Evolutionary conservation across 2,329 filamentous ascomycete genomes (phyloP), one percentile per base, ranked within the genome.

Genomic region (Penicillium aurantiogriseum): DNA sequence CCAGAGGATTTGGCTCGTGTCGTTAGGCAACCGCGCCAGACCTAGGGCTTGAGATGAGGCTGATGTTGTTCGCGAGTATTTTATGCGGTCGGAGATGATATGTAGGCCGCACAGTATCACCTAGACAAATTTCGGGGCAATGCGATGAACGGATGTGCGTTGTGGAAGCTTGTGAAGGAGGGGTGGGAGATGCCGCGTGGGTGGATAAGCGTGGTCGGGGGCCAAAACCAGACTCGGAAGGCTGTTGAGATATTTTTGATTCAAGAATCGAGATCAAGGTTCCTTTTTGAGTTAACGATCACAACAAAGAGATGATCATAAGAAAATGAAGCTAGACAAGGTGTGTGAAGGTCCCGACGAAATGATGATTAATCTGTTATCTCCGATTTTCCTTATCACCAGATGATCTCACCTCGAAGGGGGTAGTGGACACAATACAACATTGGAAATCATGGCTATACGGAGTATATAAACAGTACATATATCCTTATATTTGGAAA

Each of bases 301-400:
- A 6, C 19, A 19, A 23, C 19, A 33, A 44, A 33, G 35, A 45
- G 21, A 29, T 40, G 23, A 27, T 42, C 33, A 54, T 9, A 19
- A 39, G 19, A 13, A 51, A 43, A 45, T 25, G 29, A 52, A 52
- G 50, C 39, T 44, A 7, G 33, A 19, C 36, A 19, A 33, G 31
- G 31, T 33, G 17, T 10, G 3, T 19, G 2, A 9, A 19, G n/a
- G 36, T 39, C 36, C n/a, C 45, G 15, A 25, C 19, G 15, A 39
- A 31, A 27, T 23, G 51, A 49, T 56, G 56, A 51, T 56, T 58
- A 58, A 58, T 58, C 56, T 10, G 38, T 25, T 57, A 57, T 57
- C 56, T 58, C 50, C 50, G 39, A 11, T 39, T 36, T 27, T 23
- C 17, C 43, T 57, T 57, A 57, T 57, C 55, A 25, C 36, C 50